These are phyloP conservation scores for Sporothrix dimorphospora DNA, from an alignment of 2,329 filamentous ascomycete genomes.

Conservation along the genomic window DNA sequence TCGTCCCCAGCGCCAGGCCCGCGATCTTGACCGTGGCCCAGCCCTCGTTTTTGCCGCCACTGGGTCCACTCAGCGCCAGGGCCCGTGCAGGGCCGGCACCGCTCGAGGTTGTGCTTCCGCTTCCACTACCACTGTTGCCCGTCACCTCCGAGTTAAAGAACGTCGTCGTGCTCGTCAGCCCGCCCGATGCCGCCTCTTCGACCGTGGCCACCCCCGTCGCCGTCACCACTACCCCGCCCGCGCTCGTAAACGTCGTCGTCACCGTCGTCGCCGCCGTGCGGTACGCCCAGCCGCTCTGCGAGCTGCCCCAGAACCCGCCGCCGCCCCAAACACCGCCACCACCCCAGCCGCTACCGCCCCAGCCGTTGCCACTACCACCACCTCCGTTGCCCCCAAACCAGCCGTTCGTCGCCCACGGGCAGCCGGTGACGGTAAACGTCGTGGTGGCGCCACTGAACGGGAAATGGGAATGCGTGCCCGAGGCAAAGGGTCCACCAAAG, in stretches of 20 bases:
- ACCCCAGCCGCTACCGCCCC: constrained; percentile 42
- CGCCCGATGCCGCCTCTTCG: constrained; percentile 40
- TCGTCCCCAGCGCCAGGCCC: constrained; percentile 39
- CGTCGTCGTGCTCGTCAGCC: constrained; percentile 40
- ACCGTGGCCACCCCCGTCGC: constrained; percentile 38
- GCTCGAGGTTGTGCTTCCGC: constrained; percentile 23
- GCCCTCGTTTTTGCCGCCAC: constrained; percentile 11
- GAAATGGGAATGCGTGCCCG: neutral
- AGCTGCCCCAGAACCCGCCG: constrained; percentile 46
- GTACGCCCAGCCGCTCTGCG: constrained; percentile 44
- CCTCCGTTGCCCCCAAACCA: constrained; percentile 47
- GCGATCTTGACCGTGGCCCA: constrained; percentile 35
- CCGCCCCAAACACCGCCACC: constrained; percentile 39
- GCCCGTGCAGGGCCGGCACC: constrained; percentile 19
- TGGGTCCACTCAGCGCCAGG: neutral
- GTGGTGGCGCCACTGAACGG: constrained; percentile 38
- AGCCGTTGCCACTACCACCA: constrained; percentile 31
- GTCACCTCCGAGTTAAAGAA: constrained; percentile 30
- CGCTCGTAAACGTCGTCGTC: constrained; percentile 39
- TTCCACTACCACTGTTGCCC: neutral
- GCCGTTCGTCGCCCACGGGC: constrained; percentile 44
- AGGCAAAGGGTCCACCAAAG: neutral
- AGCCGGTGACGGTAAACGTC: constrained; percentile 48
- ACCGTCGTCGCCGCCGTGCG: constrained; percentile 42
- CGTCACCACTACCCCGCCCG: constrained; percentile 35